Conservation (phyloP, 2,329 filamentous ascomycete species). For the Septoria petroselini region DNA sequence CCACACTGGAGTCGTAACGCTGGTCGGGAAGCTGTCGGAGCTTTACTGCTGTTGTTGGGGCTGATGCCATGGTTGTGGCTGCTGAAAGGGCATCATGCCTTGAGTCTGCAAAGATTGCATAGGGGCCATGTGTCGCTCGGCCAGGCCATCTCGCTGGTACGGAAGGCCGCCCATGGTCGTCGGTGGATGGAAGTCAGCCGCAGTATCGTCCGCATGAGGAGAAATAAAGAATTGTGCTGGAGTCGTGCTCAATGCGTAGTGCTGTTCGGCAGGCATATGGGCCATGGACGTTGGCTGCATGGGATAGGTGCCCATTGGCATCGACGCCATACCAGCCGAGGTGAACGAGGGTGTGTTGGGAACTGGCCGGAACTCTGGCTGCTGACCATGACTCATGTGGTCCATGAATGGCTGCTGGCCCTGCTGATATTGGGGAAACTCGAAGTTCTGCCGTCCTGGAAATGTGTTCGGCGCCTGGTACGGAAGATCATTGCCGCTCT, state of each 20-base stretch:
- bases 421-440: slow-evolving; percentile 18
- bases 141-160: slow-evolving; percentile 11
- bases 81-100: background rate
- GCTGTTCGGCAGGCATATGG: slow-evolving; percentile 1
- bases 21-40: slow-evolving; percentile 1
- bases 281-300: slow-evolving; percentile 2
- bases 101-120: slow-evolving; percentile 9
- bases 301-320: slow-evolving; percentile 19
- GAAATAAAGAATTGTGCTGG: slow-evolving; percentile 22
- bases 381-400: slow-evolving; percentile 22
- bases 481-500: slow-evolving; percentile 3
- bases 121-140: slow-evolving; percentile 16
- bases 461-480: slow-evolving; percentile 16
- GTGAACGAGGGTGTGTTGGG: slow-evolving; percentile 24
- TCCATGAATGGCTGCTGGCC: slow-evolving; percentile 18
- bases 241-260: slow-evolving; percentile 13
- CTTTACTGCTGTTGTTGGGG: slow-evolving; percentile 1
- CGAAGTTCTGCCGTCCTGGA: slow-evolving; percentile 18
- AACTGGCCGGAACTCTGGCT: slow-evolving; percentile 27
- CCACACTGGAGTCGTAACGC: background rate
- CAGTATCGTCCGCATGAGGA: slow-evolving; percentile 7
- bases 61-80: slow-evolving; percentile 6
- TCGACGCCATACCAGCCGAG: slow-evolving; percentile 9
- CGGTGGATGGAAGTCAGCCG: slow-evolving; percentile 19
- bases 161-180: slow-evolving; percentile 7